These are phyloP conservation scores for Kuraishia piskuri DNA, from an alignment of 805 yeast genomes.

Conservation along the genomic window DNA sequence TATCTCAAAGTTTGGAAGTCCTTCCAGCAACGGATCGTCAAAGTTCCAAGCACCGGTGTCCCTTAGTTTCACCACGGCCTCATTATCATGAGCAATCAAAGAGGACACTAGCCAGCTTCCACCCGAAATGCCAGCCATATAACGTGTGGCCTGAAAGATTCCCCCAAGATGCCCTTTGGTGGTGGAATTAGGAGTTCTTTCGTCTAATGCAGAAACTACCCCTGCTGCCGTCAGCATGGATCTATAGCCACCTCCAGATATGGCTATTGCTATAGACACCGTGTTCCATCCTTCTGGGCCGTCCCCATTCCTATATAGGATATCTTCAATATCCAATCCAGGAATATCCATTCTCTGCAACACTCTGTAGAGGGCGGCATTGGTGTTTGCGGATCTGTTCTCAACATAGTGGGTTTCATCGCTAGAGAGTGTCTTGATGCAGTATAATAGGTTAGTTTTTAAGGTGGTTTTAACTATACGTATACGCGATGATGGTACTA, in stretches of 20 bases:
- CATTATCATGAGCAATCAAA: constrained; percentile 29
- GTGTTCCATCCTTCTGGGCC: constrained; percentile 4
- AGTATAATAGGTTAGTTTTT: background rate
- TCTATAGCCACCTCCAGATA: constrained; percentile 49
- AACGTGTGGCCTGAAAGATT: constrained; percentile 42
- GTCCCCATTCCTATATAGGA: background rate
- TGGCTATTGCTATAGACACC: constrained; percentile 27
- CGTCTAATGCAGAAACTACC: constrained; percentile 40
- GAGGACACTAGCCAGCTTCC: constrained; percentile 65
- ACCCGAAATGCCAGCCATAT: constrained; percentile 61
- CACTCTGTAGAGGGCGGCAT: background rate
- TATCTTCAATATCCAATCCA: background rate
- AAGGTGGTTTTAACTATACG: no score
- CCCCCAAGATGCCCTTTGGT: constrained; percentile 35
- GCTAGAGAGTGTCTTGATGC: background rate
- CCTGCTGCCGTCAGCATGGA: constrained; percentile 58
- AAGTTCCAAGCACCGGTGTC: constrained; percentile 30
- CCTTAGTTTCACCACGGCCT: constrained; percentile 19
- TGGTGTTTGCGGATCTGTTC: background rate
- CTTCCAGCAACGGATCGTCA: constrained; percentile 40
- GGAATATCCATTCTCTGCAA: background rate
- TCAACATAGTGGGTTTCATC: background rate
- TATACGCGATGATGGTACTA: background rate
- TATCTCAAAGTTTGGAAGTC: constrained; percentile 44
- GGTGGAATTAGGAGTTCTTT: constrained; percentile 27